Evolutionary conservation across 805 yeast species (phyloP), one percentile per base, ranked within the genome.

Genomic region (Sungouiella thailandica): DNA sequence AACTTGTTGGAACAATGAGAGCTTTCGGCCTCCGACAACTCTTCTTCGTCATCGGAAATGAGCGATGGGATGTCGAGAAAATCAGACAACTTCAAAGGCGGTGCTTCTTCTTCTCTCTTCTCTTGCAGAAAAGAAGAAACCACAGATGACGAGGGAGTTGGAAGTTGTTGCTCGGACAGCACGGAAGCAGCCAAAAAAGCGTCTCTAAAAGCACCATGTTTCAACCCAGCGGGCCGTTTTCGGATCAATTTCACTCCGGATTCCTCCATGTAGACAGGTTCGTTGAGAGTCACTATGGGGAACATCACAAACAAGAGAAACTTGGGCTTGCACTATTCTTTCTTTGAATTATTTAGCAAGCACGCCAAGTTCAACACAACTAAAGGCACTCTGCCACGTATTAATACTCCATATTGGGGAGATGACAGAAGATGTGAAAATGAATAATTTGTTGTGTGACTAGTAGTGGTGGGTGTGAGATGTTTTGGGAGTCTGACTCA

Each of bases 41-140:
- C 58, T 23, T 57, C 66, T 20, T 45, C 50, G 43, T 50, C 41
- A 34, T 61, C 67, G 18, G 64, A 50, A 9, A 61, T 48, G 16
- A 61, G 47, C 19, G 52, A 49, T 7, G 67, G 67, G 29, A 60
- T 47, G 35, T 60, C 66, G 17, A 44, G 40, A 26, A 43, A 48
- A 35, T 46, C 47, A 17, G 47, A 39, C 8, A 43, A 39, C 23
- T 44, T 39, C 28, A 49, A 36, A 5, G 40, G 42, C 13, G 29
- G 41, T n/a, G 17, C 13, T n/a, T 15, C 20, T 23, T 24, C 15
- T 23, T 29, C 31, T 19, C 22, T 19, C 22, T 23, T 17, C 28
- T 11, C 22, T 18, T 23, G 25, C 28, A 26, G 27, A 25, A 34
- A 34, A 19, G 29, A 36, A 26, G 32, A 35, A 4, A 23, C 26